Conservation (phyloP, 768 basidiomycete species). For the Agrocybe pediades region DNA sequence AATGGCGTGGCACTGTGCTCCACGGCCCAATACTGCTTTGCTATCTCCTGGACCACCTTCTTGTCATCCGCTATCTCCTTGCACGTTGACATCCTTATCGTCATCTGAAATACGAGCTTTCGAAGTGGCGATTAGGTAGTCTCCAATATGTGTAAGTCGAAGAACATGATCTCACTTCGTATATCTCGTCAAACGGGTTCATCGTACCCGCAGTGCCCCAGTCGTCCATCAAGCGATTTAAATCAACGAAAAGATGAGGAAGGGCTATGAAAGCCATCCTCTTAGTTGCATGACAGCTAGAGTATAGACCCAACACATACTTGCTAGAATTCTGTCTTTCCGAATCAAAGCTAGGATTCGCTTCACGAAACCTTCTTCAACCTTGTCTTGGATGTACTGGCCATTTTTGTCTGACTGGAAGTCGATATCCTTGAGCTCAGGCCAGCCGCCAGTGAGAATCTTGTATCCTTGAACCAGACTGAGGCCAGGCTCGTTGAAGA, state of each 20-base stretch:
- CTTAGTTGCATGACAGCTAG: background rate
- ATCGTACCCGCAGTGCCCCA: constrained; percentile 31
- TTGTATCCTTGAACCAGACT: constrained; percentile 33
- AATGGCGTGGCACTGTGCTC: constrained; percentile 35
- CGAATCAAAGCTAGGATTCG: constrained; percentile 17
- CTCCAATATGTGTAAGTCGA: background rate
- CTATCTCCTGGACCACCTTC: constrained; percentile 21
- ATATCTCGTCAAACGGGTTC: constrained; percentile 33
- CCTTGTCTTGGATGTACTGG: constrained; percentile 7
- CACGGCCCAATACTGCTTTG: constrained; percentile 29
- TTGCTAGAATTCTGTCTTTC: constrained; percentile 23
- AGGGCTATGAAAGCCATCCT: constrained; percentile 8
- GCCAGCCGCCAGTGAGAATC: constrained; percentile 31
- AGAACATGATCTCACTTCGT: constrained; percentile 24
- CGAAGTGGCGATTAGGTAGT: too few species aligned
- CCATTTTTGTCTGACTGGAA: constrained; percentile 2
- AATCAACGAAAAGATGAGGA: constrained; percentile 24
- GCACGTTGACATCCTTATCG: constrained; percentile 35
- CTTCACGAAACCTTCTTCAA: constrained; percentile 21
- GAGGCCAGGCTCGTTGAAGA: constrained; percentile 29
- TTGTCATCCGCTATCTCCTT: constrained; percentile 31
- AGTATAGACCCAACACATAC: constrained; percentile 6
- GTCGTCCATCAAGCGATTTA: constrained; percentile 19
- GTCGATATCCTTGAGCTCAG: constrained; percentile 24
- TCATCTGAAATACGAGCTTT: constrained; percentile 38